Percentiles rank a stretch among this genome's conserved stretches.
phyloP scores from a whole-genome alignment of 345 rosid genomes.

The Schrenkiella parvula region DNA sequence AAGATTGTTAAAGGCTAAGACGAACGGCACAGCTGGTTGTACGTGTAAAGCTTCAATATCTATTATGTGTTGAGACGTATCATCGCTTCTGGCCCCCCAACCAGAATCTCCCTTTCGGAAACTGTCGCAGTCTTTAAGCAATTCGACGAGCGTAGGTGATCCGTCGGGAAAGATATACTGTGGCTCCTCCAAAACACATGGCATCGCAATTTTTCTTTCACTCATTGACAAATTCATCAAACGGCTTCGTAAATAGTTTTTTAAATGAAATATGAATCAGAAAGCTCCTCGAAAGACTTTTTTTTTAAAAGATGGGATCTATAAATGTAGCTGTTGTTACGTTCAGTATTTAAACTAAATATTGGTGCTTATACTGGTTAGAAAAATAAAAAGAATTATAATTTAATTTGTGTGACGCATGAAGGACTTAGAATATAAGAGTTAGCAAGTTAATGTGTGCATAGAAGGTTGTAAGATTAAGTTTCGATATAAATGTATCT shows the following conservation, averaged over 20 bases:
- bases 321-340: not conserved
- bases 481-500: not conserved
- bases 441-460: not conserved
- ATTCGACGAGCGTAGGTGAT: constrained; percentile 20
- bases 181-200: not conserved
- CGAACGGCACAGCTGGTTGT: constrained; percentile 42
- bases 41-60: constrained; percentile 12
- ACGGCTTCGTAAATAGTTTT: not conserved
- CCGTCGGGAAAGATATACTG: not conserved
- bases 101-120: constrained; percentile 14
- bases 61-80: not conserved
- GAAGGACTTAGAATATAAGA: too few species aligned
- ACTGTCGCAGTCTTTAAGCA: constrained; percentile 27
- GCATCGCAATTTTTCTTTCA: not conserved
- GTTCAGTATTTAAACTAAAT: not conserved
- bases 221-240: not conserved
- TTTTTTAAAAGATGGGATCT: not conserved
- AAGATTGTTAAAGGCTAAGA: constrained; percentile 62
- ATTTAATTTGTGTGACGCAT: not conserved
- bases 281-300: not conserved
- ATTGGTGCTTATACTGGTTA: too few species aligned
- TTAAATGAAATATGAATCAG: not conserved
- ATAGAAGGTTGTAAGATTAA: not conserved
- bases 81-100: constrained; percentile 2
- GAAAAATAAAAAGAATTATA: not conserved